Evolutionary conservation across 2,329 filamentous ascomycete genomes (phyloP), one percentile per base, ranked within the genome.

Genomic region (Colletotrichum sp.): DNA sequence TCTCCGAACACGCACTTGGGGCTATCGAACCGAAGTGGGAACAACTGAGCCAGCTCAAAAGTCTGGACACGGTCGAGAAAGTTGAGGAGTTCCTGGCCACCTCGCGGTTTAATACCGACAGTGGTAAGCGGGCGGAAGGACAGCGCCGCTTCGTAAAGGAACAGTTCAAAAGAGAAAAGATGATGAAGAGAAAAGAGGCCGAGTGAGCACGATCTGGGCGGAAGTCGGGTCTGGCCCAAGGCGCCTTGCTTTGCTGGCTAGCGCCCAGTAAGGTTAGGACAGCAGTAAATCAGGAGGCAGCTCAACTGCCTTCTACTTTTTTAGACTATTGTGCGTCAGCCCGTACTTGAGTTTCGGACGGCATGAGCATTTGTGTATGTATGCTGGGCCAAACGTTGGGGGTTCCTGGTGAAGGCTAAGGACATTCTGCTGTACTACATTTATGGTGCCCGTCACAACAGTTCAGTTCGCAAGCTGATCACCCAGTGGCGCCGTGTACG

Each of bases 11-110:
- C 71, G 81, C 87, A 64, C 83, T 84, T 73, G 79, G 83, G 16
- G 83, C 85, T n/a, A 79, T 90, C 43, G 86, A 89, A 52, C 81
- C 85, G 8, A 88, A 89, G 79, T 93, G 91, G 89, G 83, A 86
- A 24, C 87, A 91, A 71, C 84, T 93, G 18, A 91, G 88, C 18
- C 88, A 90, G 78, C 86, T 86, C 77, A 89, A 88, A 81, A 84
- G 85, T 21, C 80, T 88, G 16, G 87, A 88, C 43, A 89, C 88
- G 8, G 85, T 89, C 8, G 87, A 91, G 76, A 89, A 91, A 81
- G 87, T 92, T 26, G 88, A 91, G 80, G 89, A 93, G 80, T 81
- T 92, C 43, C 84, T 93, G 70, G 88, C 87, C 70, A 87, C 84
- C 73, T 87, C 91, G 80, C 87, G 87, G 71, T 89, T 89, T 79